These are phyloP conservation scores for Volutella citrinella DNA, from an alignment of 2,329 filamentous ascomycete genomes.

Conservation along the genomic window DNA sequence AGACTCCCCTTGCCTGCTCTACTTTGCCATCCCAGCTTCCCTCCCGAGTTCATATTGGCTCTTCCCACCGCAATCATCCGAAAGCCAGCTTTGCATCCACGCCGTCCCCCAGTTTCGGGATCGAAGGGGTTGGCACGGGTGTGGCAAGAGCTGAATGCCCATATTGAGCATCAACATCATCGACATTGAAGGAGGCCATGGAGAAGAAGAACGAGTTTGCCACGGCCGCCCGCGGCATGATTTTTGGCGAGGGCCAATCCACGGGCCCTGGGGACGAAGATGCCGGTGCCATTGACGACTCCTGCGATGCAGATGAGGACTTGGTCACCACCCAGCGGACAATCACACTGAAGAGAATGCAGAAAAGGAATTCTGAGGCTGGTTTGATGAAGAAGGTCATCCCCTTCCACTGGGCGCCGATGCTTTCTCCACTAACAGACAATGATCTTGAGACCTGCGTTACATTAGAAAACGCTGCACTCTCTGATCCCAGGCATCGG, in stretches of 20 bases:
- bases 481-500: conserved; percentile 46
- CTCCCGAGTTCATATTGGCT: no score
- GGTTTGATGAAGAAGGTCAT: conserved; percentile 41
- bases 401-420: conserved; percentile 59
- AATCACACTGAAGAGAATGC: conserved; percentile 37
- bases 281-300: conserved; percentile 37
- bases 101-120: no score
- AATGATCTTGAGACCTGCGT: conserved; percentile 61
- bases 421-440: conserved; percentile 65
- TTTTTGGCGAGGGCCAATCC: conserved; percentile 23
- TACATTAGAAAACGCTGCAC: conserved; percentile 53
- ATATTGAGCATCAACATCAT: no score
- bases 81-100: no score
- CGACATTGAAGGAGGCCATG: no score
- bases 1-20: no score
- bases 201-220: conserved; percentile 25
- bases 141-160: no score
- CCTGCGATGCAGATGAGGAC: conserved; percentile 37
- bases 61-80: no score
- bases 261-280: conserved; percentile 19
- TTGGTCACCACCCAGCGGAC: conserved; percentile 36
- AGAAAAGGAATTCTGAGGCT: conserved; percentile 29
- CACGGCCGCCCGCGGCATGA: conserved; percentile 25
- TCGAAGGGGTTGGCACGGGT: no score
- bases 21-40: no score